These are phyloP conservation scores for Niebla homalea DNA, from an alignment of 495 filamentous ascomycete genomes.

Conservation along the genomic window DNA sequence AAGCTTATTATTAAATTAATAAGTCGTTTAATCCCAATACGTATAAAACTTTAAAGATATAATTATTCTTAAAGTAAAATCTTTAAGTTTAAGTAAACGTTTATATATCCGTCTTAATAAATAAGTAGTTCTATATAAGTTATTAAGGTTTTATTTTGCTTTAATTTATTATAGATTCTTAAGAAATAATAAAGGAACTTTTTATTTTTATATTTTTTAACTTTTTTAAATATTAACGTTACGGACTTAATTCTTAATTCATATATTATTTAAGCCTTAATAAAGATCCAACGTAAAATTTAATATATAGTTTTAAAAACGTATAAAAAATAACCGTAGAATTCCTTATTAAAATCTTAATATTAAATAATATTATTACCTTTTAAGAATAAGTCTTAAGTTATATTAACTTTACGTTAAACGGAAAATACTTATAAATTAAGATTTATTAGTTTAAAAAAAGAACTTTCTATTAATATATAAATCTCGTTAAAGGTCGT, in stretches of 20 bases:
- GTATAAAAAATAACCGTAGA: background rate
- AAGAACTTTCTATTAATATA: background rate
- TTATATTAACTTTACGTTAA: conserved; percentile 5
- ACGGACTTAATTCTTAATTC: background rate
- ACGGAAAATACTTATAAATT: background rate
- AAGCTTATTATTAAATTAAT: too few species aligned
- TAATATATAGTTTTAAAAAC: background rate
- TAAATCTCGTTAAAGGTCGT: background rate
- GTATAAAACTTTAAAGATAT: too few species aligned
- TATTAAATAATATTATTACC: background rate
- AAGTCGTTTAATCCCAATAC: background rate
- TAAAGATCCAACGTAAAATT: too few species aligned
- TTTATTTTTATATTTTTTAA: too few species aligned
- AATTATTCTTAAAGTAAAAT: background rate
- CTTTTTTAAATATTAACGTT: too few species aligned
- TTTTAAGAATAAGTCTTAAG: background rate
- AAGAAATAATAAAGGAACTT: too few species aligned
- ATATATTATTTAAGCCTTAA: too few species aligned
- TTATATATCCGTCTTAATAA: too few species aligned
- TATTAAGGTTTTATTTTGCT: background rate
- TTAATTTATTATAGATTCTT: background rate
- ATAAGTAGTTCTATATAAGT: background rate
- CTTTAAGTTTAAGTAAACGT: too few species aligned
- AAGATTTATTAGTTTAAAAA: background rate
- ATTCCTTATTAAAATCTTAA: background rate